Evolutionary conservation across 2,329 filamentous ascomycete genomes (phyloP), one percentile per base, ranked within the genome.

Genomic region (Fusarium luffae): DNA sequence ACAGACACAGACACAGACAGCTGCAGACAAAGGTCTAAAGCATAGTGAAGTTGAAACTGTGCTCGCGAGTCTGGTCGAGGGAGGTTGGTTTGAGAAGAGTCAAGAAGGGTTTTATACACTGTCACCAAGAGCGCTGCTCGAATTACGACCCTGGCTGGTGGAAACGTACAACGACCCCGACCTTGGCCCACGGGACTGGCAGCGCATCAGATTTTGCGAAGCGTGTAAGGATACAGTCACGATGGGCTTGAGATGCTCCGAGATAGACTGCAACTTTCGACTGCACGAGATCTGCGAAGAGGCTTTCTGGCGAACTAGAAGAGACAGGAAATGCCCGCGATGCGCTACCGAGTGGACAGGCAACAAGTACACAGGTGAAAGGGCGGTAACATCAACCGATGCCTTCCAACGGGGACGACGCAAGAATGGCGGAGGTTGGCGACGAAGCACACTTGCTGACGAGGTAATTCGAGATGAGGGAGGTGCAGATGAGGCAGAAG

Each of bases 181-280:
- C 12, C 83, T 85, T 3, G 88, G 88, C 12, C 81, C 83, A 2
- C 80, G 82, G n/a, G 88, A 88, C 34, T 89, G 87, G 84, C 87
- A 93, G 76, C 89, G 89, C 67, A 92, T 99, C 77, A 97, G 96
- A 81, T 89, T 90, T 68, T 99, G 96, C 78, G 88, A 92, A 75
- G 94, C 93, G 1, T 99, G 96, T 80, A 92, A 89, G 78, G 94
- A 97, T 70, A 91, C 98, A 66, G 88, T 98, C 42, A 99, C 95
- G 1, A 83, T 92, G 69, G 94, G 94, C 1, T 87, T 94, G 84
- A 87, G 94, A 57, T 97, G 94, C 79, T 79, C 85, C 4, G 86
- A 92, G 64, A 80, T 86, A 40, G 85, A 89, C 21, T 98, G 94
- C 77, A 83, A 80, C 30, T 85, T 89, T 13, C 85, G 94, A 13